A percentile compares a stretch with the other conserved stretches of the same genome.
These are phyloP conservation scores for Pseudogymnoascus sp. DNA, from an alignment of 2,329 filamentous ascomycete genomes.

Conservation along the genomic window DNA sequence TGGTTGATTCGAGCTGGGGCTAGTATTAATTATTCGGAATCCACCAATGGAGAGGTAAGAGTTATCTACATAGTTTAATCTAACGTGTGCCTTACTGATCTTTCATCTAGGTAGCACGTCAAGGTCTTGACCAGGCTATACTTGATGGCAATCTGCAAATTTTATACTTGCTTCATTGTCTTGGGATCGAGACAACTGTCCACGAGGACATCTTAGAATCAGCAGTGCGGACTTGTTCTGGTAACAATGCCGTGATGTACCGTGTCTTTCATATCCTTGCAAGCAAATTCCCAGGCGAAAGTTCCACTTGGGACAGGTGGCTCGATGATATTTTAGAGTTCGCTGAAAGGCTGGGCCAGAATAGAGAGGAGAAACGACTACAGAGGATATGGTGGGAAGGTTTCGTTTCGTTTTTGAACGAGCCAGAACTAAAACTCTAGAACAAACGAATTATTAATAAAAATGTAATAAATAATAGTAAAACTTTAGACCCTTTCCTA, in stretches of 20 bases:
- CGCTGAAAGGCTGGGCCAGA: neutral
- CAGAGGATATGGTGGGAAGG: constrained; percentile 1
- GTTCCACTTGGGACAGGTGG: neutral
- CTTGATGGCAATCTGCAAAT: constrained; percentile 7
- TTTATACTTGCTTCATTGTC: constrained; percentile 7
- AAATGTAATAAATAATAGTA: neutral
- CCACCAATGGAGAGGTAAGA: constrained; percentile 24
- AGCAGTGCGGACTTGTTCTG: neutral
- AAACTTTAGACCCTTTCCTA: neutral
- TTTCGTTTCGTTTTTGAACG: neutral
- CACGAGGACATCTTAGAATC: constrained; percentile 5
- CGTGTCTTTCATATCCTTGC: neutral
- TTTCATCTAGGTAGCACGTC: neutral
- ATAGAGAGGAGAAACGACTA: neutral
- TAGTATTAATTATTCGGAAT: constrained; percentile 19
- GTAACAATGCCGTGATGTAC: neutral
- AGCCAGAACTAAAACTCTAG: neutral
- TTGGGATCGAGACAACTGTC: constrained; percentile 2
- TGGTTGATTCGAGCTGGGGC: constrained; percentile 23
- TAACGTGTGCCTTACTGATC: neutral
- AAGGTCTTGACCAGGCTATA: constrained; percentile 8
- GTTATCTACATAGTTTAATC: neutral
- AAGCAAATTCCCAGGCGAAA: neutral
- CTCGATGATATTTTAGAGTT: constrained; percentile 1
- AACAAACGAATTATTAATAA: neutral